These are phyloP conservation scores for Botrytis squamosa DNA, from an alignment of 2,329 filamentous ascomycete genomes.

Conservation along the genomic window DNA sequence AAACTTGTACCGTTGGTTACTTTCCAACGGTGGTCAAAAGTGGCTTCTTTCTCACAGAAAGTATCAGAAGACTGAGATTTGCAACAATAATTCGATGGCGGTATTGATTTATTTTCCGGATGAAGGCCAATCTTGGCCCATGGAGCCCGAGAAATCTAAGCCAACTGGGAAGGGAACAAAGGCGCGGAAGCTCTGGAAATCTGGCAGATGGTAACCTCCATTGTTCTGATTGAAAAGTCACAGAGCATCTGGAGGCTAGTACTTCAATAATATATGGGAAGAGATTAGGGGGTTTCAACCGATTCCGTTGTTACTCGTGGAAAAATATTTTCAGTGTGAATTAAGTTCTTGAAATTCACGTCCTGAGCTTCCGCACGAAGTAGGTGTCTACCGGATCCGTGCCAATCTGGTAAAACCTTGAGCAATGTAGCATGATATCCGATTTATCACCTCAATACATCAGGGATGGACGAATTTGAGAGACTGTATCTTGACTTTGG, in stretches of 20 bases:
- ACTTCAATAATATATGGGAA: not conserved
- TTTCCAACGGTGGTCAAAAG: not conserved
- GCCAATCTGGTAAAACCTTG: not conserved
- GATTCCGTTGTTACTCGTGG: not conserved
- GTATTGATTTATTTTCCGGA: not conserved
- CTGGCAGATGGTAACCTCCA: not conserved
- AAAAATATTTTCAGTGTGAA: not conserved
- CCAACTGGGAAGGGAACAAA: not conserved
- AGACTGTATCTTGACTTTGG: not conserved
- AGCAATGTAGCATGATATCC: not conserved
- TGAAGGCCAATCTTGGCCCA: not conserved
- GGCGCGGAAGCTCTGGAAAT: not conserved
- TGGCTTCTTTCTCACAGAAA: not conserved
- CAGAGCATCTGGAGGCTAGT: accelerated
- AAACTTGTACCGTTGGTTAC: not conserved
- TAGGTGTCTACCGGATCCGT: not conserved
- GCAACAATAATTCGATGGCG: not conserved
- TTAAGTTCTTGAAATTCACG: not conserved
- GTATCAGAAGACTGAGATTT: not conserved
- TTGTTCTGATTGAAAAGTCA: not conserved
- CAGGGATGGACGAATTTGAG: not conserved
- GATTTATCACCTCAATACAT: no score
- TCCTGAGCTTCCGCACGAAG: not conserved
- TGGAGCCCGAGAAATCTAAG: not conserved
- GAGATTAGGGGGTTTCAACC: not conserved